These are phyloP conservation scores for Lachnellula hyalina DNA, from an alignment of 2,329 filamentous ascomycete species.

Conservation along the genomic window DNA sequence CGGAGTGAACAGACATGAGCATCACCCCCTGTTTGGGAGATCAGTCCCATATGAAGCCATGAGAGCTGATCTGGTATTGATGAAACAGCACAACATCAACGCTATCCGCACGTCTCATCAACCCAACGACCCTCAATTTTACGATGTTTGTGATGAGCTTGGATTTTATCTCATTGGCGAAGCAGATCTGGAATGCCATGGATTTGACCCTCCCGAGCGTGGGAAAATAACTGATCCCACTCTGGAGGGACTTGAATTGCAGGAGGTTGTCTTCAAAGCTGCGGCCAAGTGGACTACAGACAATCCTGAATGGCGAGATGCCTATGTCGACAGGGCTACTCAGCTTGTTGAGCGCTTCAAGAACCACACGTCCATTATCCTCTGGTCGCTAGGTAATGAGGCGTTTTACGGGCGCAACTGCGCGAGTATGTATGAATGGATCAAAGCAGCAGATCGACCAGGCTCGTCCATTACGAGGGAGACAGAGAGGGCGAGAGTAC, in stretches of 20 bases:
- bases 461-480: conserved; percentile 53
- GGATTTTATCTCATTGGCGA: conserved; percentile 57
- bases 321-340: conserved; percentile 62
- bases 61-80: conserved; percentile 45
- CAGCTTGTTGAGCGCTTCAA: conserved; percentile 64
- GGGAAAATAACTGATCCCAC: too few species aligned
- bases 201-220: conserved; percentile 31
- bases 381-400: conserved; percentile 72
- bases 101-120: conserved; percentile 65
- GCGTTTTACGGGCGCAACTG: conserved; percentile 67
- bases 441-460: conserved; percentile 45
- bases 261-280: conserved; percentile 42
- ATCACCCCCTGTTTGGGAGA: conserved; percentile 54
- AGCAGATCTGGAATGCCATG: conserved; percentile 49
- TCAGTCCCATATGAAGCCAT: conserved; percentile 47
- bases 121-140: conserved; percentile 55
- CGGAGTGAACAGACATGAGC: conserved; percentile 66
- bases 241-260: too few species aligned
- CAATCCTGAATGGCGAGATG: conserved; percentile 54
- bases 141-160: conserved; percentile 59
- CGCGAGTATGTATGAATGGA: conserved; percentile 58
- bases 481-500: conserved; percentile 45
- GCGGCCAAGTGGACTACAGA: conserved; percentile 56
- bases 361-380: conserved; percentile 64
- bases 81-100: conserved; percentile 61